Base-by-base conservation (phyloP, 2,329 filamentous ascomycete genomes). In the Plectosphaerella plurivora region DNA sequence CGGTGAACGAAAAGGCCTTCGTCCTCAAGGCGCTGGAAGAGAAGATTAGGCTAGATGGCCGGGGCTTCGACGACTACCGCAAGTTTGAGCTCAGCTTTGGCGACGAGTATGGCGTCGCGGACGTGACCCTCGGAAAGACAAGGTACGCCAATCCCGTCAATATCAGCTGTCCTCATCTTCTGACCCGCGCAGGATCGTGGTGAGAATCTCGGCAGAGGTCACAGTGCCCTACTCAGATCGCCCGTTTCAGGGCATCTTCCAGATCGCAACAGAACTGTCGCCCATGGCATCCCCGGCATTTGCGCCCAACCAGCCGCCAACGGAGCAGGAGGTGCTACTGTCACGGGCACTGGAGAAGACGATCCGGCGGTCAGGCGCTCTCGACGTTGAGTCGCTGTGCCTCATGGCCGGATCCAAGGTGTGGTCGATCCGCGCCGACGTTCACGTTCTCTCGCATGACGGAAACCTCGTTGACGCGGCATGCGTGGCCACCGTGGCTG, bases 301-400 rank as follows among this genome's bases (percentile, higher is more conserved):
- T 71, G 92, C 97, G 70, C 83, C 88, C 60, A 90, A 89, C 68
- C 83, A 91, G 51, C 88, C 88, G 47, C 28, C 28, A 8, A 92
- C 87, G 57, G 89, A 95, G 62, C 82, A 87, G 52, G 94, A 97
- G 72, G 79, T 92, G 3, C 81, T 96, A 42, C 83, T 97, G 25
- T 91, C 92, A 10, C 86, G 93, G 35, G 82, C 94, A 42, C 85
- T 99, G 18, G 94, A 99, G 69, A 96, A 96, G 73, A 93, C 94
- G 9, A 84, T 97, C 55, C 91, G 94, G 42, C 87, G 94, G 55
- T 96, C 92, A 1, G 88, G 88, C 60, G 93, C 94, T 7, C 83
- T 99, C 41, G 93, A 97, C 68, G 96, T 92, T 35, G 94, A 99
- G 72, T 96, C 92, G 4, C 81, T 99, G 45, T 99, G 94, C 69